Evolutionary conservation across 805 yeast genomes (phyloP), one percentile per base, ranked within the genome.

Genomic region (Candida germanica): DNA sequence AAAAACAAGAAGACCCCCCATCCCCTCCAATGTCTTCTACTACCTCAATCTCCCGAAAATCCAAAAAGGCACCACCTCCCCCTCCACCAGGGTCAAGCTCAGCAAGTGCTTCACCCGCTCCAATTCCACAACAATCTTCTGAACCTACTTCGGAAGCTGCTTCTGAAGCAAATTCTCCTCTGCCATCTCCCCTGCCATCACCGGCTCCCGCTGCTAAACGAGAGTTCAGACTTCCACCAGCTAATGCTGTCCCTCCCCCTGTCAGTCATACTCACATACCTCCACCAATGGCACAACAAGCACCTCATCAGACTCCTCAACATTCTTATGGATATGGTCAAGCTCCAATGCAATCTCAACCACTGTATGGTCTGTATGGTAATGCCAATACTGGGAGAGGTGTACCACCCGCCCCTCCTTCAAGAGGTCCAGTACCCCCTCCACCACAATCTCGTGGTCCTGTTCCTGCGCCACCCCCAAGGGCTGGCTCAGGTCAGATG

Each of bases 1-100:
- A 46, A 42, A 38, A 7, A 12, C 16, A 25, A 6, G 23, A 19
- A 8, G 30, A 34, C 11, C 14, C 18, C 15, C 35, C 19, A 9
- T 27, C 21, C n/a, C 27, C 33, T 10, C 30, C 24, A 11, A 13
- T 27, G 5, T 11, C 40, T 6, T n/a, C 27, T 11, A 26, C 48
- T 16, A 33, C 44, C 13, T 10, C 6, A 10, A 7, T 10, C 10
- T 20, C 23, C 10, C 21, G 36, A n/a, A 55, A 46, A 30, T 38
- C 37, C 7, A 60, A 56, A 32, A 61, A 59, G 46, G 64, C 65
- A 3, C 66, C 69, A 2, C 68, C 69, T 1, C 71, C 71, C 6
- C 70, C 72, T 4, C 70, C 71, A 2, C 61, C 66, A 2, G 38
- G 38, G 17, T 7, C 23, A 6, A 36, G 31, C 10, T 21, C 40